These are phyloP conservation scores for Spathaspora gorwiae DNA, from an alignment of 805 yeast genomes.

Conservation along the genomic window DNA sequence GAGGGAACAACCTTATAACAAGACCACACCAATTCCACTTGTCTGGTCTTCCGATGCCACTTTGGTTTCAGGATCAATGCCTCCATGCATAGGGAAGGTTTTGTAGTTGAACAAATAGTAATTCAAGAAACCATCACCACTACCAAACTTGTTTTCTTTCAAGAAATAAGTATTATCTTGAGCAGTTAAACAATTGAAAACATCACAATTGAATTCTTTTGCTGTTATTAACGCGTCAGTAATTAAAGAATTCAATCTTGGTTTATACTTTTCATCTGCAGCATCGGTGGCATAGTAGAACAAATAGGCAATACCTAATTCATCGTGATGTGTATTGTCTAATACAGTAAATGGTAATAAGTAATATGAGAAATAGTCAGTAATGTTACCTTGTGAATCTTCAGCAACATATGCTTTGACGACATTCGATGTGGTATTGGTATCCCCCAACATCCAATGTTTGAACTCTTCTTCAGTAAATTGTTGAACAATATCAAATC, in stretches of 20 bases:
- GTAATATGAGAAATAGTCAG: slow-evolving; percentile 89
- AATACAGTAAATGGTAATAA: slow-evolving; percentile 83
- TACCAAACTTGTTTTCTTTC: slow-evolving; percentile 80
- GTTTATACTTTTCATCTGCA: slow-evolving; percentile 48
- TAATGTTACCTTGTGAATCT: slow-evolving; percentile 55
- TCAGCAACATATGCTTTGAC: slow-evolving; percentile 78
- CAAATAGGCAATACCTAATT: slow-evolving; percentile 80
- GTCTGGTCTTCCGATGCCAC: slow-evolving; percentile 48
- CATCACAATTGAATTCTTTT: slow-evolving; percentile 69
- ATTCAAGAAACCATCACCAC: slow-evolving; percentile 89
- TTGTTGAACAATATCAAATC: slow-evolving; percentile 69
- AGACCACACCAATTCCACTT: slow-evolving; percentile 88
- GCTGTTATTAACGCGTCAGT: slow-evolving; percentile 75
- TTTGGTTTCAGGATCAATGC: slow-evolving; percentile 54
- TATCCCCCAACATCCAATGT: slow-evolving; percentile 73
- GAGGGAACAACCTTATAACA: too few species aligned
- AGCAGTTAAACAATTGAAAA: slow-evolving; percentile 86
- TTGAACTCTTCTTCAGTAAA: slow-evolving; percentile 64
- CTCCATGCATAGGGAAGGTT: slow-evolving; percentile 78
- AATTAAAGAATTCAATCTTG: slow-evolving; percentile 58
- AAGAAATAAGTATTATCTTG: slow-evolving; percentile 87
- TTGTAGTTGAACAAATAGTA: slow-evolving; percentile 89
- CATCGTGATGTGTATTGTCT: slow-evolving; percentile 55
- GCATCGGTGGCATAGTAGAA: slow-evolving; percentile 84
- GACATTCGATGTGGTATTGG: slow-evolving; percentile 42